Percentiles rank a stretch among this genome's conserved stretches.
These are phyloP conservation scores for Tetrapyrgos nigripes DNA, from an alignment of 1,284 basidiomycete species.

Conservation along the genomic window DNA sequence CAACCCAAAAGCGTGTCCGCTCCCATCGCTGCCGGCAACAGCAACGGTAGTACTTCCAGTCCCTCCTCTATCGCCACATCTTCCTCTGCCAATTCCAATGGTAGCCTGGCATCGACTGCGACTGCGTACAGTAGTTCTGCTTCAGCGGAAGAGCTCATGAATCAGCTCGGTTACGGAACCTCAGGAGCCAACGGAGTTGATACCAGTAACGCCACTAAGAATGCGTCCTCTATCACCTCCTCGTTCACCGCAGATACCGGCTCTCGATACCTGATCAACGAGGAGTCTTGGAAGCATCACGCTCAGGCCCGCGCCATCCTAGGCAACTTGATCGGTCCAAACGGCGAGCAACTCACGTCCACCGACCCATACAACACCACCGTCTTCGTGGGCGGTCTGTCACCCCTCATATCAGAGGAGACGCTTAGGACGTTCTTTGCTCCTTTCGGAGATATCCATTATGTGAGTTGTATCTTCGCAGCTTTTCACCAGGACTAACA, in stretches of 20 bases:
- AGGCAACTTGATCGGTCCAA: slow-evolving; percentile 81
- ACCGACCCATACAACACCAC: slow-evolving; percentile 93
- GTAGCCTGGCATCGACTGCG: slow-evolving; percentile 13
- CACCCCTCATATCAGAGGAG: slow-evolving; percentile 86
- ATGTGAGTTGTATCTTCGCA: slow-evolving; percentile 55
- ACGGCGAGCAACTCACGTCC: slow-evolving; percentile 83
- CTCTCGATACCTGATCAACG: slow-evolving; percentile 62
- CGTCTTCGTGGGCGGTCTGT: slow-evolving; percentile 90
- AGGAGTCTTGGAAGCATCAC: slow-evolving; percentile 84
- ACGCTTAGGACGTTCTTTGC: slow-evolving; percentile 88
- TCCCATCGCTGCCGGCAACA: slow-evolving; percentile 58
- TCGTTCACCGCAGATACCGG: slow-evolving; percentile 30
- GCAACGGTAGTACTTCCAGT: slow-evolving; percentile 39
- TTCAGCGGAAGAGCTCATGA: not conserved
- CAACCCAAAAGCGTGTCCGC: slow-evolving; percentile 68
- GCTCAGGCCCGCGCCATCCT: slow-evolving; percentile 80
- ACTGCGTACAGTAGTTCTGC: slow-evolving; percentile 4
- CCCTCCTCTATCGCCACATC: not conserved
- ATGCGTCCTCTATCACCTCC: not conserved
- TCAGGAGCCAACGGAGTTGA: not conserved
- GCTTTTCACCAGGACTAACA: slow-evolving; percentile 15
- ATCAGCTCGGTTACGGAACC: slow-evolving; percentile 3
- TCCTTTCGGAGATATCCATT: slow-evolving; percentile 92
- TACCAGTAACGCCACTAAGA: not conserved
- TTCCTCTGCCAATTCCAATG: slow-evolving; percentile 12